Evolutionary conservation across 2,329 filamentous ascomycete species (phyloP).

Genomic region (Exserohilum turcica): DNA sequence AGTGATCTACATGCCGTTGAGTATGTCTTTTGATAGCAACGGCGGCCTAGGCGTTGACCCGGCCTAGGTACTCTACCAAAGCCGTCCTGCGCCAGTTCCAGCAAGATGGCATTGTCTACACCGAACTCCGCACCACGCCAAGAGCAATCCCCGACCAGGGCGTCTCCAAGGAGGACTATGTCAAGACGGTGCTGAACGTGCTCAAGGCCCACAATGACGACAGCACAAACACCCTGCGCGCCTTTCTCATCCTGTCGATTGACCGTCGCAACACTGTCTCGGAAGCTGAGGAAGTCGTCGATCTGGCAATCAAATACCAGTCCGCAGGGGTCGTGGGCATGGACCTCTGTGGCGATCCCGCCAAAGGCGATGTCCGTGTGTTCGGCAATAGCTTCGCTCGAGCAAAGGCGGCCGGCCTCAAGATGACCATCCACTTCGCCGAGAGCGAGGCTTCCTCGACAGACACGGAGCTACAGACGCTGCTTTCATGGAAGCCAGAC

Average conservation of each 20-base stretch:
- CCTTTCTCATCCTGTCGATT: constrained; percentile 73
- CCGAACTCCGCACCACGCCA: constrained; percentile 82
- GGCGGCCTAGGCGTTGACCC: constrained; percentile 15
- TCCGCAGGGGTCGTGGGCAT: constrained; percentile 68
- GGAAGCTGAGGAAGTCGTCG: constrained; percentile 68
- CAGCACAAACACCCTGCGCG: constrained; percentile 55
- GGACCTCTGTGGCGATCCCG: constrained; percentile 79
- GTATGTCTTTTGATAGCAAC: constrained; percentile 57
- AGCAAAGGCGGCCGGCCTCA: constrained; percentile 62
- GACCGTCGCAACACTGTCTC: constrained; percentile 67
- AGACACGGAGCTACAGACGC: constrained; percentile 63
- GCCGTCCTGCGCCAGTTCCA: constrained; percentile 65
- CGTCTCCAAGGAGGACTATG: constrained; percentile 67
- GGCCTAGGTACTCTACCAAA: constrained; percentile 61
- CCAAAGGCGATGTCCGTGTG: constrained; percentile 63
- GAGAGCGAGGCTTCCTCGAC: constrained; percentile 66
- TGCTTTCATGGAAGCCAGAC: constrained; percentile 70
- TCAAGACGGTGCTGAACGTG: constrained; percentile 68
- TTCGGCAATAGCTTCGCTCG: constrained; percentile 65
- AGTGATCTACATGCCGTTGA: constrained; percentile 65
- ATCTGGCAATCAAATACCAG: constrained; percentile 64
- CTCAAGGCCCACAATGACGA: constrained; percentile 59
- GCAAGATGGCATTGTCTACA: constrained; percentile 73
- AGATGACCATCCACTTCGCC: constrained; percentile 78
- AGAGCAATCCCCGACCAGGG: constrained; percentile 61